These are phyloP conservation scores for Phytopythium sindhum DNA, from an alignment of 352 stramenopile species.

Conservation along the genomic window DNA sequence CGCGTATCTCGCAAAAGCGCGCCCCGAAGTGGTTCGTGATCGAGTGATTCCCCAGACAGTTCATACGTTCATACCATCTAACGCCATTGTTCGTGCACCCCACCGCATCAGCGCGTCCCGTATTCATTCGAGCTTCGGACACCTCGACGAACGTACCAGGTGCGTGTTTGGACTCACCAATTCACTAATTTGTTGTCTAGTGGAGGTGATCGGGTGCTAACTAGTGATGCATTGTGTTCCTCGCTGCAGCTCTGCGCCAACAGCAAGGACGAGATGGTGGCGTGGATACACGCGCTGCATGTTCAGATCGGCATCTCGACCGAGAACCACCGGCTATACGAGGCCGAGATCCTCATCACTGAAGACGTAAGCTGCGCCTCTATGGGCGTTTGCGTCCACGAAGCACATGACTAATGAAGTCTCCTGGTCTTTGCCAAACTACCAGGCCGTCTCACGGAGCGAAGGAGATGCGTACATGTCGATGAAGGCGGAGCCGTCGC, in stretches of 20 bases:
- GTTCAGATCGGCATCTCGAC: constrained; percentile 75
- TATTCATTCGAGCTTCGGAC: constrained; percentile 82
- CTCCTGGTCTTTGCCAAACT: not conserved
- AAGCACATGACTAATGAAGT: not conserved
- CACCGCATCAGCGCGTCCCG: constrained; percentile 40
- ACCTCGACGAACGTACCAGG: constrained; percentile 65
- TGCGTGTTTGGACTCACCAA: constrained; percentile 10
- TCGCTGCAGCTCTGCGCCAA: constrained; percentile 57
- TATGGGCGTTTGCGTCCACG: not conserved
- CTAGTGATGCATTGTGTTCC: not conserved
- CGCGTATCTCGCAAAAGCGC: constrained; percentile 67
- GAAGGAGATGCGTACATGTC: constrained; percentile 48
- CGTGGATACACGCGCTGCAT: constrained; percentile 79
- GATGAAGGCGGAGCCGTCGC: constrained; percentile 43
- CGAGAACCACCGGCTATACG: constrained; percentile 77
- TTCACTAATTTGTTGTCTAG: not conserved
- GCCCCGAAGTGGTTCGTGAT: constrained; percentile 62
- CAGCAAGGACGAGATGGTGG: constrained; percentile 78
- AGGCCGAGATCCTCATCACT: constrained; percentile 83
- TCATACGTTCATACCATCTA: not conserved
- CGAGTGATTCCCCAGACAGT: not conserved
- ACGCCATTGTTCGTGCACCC: not conserved
- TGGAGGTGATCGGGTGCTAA: not conserved
- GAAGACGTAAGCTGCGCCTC: constrained; percentile 55
- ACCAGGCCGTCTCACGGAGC: constrained; percentile 53